Percentiles rank a stretch among this genome's conserved stretches.
Evolutionary conservation across 179 eudicot species (phyloP).

Genomic region (Beta lomatogona): DNA sequence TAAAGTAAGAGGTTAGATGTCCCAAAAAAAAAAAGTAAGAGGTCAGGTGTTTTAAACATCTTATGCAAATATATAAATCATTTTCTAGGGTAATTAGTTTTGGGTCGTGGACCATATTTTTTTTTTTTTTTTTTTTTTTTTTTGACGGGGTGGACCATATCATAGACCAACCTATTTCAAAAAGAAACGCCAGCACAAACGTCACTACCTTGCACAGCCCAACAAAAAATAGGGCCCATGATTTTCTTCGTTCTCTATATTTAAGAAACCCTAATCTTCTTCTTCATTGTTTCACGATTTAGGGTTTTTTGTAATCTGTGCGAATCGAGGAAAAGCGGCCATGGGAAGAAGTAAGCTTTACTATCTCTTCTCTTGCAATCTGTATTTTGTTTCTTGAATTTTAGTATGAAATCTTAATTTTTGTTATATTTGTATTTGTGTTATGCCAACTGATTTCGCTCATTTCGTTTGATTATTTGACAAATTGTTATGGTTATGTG

Average conservation of each 20-base stretch:
- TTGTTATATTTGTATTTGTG: too few species aligned
- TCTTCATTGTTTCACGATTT: background rate
- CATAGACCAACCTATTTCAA: too few species aligned
- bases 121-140: too few species aligned
- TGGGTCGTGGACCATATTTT: too few species aligned
- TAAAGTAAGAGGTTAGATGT: too few species aligned
- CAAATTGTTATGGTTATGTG: slow-evolving; percentile 25
- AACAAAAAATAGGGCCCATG: background rate
- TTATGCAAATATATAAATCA: too few species aligned
- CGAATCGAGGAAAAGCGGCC: slow-evolving; percentile 1
- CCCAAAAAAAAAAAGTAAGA: too few species aligned
- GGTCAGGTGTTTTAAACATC: too few species aligned
- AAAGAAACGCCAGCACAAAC: slow-evolving; percentile 1
- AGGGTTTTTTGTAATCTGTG: background rate
- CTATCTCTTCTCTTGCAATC: background rate
- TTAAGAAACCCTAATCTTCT: background rate
- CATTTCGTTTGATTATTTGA: background rate
- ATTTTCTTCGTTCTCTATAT: background rate
- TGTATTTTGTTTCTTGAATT: background rate
- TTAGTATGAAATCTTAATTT: background rate
- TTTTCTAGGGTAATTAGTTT: too few species aligned
- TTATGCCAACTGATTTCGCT: background rate
- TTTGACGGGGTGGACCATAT: too few species aligned
- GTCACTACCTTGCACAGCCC: background rate
- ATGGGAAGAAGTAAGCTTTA: slow-evolving; percentile 39